Base-by-base conservation (phyloP, 2,329 filamentous ascomycete species). In the Penicillium hesseltinei region DNA sequence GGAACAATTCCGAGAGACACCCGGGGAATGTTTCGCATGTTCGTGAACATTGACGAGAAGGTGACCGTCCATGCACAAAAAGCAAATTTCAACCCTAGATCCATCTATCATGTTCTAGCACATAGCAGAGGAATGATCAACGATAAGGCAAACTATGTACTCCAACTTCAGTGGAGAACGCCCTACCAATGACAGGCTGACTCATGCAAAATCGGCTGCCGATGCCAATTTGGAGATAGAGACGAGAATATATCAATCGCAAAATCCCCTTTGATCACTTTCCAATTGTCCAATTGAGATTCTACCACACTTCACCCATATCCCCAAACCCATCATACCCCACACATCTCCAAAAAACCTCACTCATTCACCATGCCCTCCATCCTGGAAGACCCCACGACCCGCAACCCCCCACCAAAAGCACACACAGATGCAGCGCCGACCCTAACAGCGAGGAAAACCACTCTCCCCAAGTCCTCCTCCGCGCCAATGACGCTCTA, bases 321-420 rank as follows among this genome's bases (percentile, higher is more conserved):
- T 25, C 19, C 10, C 19, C 17, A 50, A 40, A 2, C 33, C 23
- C 7, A 3, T 40, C 8, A 8, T 5, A 33, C 29, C 2, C 35
- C 33, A 27, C 8, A 9, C 2, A 19, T 43, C 10, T 3, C 6
- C 13, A 43, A 36, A n/a, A 19, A 3, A 2, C 3, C 19, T 15
- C 25, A 8, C 35, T 7, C 38, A 49, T 46, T 23, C 38, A 39
- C 15, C 42, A 75, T 74, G 72, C 71, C 72, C 44, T 60, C 73
- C 35, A 62, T 75, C 46, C 68, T 75, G 54, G 73, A 75, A 70
- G 71, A 75, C 61, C 68, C 68, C 59, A 63, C 61, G 33, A 63
- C 67, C 31, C 66, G 56, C 52, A 64, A 63, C 56, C 67, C 70
- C 57, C 59, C 66, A 49, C 71, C 72, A 17, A 35, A 57, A 38